Evolutionary conservation across 805 yeast genomes (phyloP), one percentile per base, ranked within the genome.

Genomic region (Candida qinlingensis): DNA sequence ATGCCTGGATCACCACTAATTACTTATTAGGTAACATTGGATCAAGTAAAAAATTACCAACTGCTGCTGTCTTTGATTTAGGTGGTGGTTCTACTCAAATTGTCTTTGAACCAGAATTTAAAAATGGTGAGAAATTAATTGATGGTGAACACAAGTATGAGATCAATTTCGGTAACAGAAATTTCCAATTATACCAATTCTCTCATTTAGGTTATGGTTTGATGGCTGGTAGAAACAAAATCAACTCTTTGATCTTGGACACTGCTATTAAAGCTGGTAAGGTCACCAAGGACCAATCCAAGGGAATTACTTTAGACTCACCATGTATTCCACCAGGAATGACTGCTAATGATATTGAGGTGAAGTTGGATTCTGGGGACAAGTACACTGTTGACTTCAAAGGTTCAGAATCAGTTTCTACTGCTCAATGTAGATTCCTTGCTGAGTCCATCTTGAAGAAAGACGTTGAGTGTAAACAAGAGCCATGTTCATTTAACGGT

Each of bases 21-120:
- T 94, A 83, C 66, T 72, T 94, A 55, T 76, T 92, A 58, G 98
- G 97, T 39, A 94, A 92, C 71, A 92, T 94, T 65, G 99, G 98
- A 12, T 66, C 81, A 26, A 65, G 68, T 33, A 83, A 79, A 38
- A 85, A 84, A 67, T 65, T 70, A 28, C 90, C 96, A 31, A 94
- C 99, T 10, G 96, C 96, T 44, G 99, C 98, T 26, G 96, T 94
- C 9, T 94, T 94, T 62, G 99, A 94, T 67, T 78, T 94, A 51
- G 99, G 99, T 59, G 99, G 99, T 61, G 98, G 98, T 4, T 89
- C 97, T 6, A 94, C 99, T 11, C 99, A 95, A 71, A 90, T 94
- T 70, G 99, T 94, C 6, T 94, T 94, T 67, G 98, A 94, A 73
- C 99, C 99, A 26, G 76, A 77, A n/a, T 81, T 82, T 63, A 62